Conservation (phyloP, 2,329 filamentous ascomycete species). For the Pseudogymnoascus sp. region DNA sequence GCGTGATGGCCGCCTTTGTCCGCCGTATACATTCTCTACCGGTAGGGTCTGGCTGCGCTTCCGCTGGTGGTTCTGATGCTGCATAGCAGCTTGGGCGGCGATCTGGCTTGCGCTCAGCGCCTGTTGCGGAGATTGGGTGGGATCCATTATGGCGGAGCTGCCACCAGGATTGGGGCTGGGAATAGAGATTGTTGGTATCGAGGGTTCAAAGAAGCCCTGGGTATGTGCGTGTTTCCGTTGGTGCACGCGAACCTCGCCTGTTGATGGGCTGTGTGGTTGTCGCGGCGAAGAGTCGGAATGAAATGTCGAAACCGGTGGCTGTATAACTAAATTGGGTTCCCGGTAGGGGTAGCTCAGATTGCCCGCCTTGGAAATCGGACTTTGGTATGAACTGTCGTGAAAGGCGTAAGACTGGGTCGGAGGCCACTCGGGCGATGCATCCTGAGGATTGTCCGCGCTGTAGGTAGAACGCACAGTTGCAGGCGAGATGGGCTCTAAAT, state of each 20-base stretch:
- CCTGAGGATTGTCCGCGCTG: background rate
- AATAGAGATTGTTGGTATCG: conserved; percentile 53
- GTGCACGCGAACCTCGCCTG: conserved; percentile 34
- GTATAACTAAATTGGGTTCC: background rate
- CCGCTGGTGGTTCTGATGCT: conserved; percentile 44
- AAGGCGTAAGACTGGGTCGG: background rate
- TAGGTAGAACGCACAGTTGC: background rate
- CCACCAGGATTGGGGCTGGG: conserved; percentile 34
- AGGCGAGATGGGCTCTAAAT: background rate
- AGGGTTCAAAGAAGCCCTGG: conserved; percentile 69
- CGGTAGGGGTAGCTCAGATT: background rate
- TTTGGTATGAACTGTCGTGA: background rate
- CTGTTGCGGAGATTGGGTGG: conserved; percentile 24
- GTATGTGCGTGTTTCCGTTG: conserved; percentile 61
- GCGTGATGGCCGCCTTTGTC: conserved; percentile 25
- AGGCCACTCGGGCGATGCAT: conserved; percentile 1
- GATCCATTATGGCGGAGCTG: conserved; percentile 22
- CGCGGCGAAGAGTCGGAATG: conserved; percentile 34
- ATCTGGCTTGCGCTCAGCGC: conserved; percentile 61
- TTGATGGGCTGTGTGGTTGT: conserved; percentile 30
- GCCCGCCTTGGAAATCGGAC: background rate
- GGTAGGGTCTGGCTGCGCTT: conserved; percentile 70
- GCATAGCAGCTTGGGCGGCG: conserved; percentile 69
- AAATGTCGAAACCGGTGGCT: background rate
- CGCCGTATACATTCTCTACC: conserved; percentile 31